These are phyloP conservation scores for Casaregolazyma suthepensis DNA, from an alignment of 1,139 yeast genomes.

Conservation along the genomic window DNA sequence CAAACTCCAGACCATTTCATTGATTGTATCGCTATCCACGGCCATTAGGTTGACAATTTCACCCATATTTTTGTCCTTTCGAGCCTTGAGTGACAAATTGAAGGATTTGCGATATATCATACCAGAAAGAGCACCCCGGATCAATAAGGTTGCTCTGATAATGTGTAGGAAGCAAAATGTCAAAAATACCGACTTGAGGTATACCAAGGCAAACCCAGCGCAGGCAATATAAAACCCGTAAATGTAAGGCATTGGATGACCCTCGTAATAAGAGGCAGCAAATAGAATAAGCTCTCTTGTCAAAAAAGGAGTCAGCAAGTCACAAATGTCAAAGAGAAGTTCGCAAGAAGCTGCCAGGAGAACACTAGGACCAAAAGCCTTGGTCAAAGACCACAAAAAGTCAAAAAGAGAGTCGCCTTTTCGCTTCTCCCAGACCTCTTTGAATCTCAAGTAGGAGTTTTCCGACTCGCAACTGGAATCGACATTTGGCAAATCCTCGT, in stretches of 20 bases:
- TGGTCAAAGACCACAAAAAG: conserved; percentile 50
- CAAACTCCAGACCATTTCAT: conserved; percentile 45
- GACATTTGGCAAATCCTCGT: conserved; percentile 70
- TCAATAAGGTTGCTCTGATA: conserved; percentile 31
- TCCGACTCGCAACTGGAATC: conserved; percentile 56
- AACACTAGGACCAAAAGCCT: conserved; percentile 62
- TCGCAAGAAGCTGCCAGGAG: conserved; percentile 65
- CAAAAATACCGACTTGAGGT: conserved; percentile 74
- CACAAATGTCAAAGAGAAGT: conserved; percentile 57
- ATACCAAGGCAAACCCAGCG: conserved; percentile 72
- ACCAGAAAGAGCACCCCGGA: conserved; percentile 61
- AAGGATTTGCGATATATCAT: conserved; percentile 75
- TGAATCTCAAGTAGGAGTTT: conserved; percentile 42
- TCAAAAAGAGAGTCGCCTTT: conserved; percentile 47
- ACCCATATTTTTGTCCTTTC: conserved; percentile 73
- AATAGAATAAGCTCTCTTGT: conserved; percentile 66
- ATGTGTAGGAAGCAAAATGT: conserved; percentile 52
- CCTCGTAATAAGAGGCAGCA: conserved; percentile 62
- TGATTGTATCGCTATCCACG: conserved; percentile 67
- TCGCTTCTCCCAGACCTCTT: conserved; percentile 50
- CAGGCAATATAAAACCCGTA: conserved; percentile 75
- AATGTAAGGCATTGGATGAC: conserved; percentile 44
- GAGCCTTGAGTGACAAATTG: conserved; percentile 71
- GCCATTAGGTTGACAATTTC: conserved; percentile 75
- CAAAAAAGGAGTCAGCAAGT: conserved; percentile 75